These are phyloP conservation scores for Chondrus crispus DNA, from an alignment of 23 red algal genomes.

Conservation along the genomic window DNA sequence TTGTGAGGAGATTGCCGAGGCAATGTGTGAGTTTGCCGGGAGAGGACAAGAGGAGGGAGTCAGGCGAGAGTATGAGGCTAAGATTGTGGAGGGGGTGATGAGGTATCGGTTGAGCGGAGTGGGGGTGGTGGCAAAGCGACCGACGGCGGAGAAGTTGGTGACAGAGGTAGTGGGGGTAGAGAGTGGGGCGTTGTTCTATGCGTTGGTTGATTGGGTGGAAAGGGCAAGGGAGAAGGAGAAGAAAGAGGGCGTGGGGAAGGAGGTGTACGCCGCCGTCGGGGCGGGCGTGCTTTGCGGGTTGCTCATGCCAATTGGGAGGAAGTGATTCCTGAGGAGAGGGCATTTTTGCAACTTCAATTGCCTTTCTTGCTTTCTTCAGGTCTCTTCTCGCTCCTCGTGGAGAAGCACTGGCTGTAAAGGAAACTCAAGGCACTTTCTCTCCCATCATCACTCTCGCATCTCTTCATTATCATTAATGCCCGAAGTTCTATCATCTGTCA, in stretches of 20 bases:
- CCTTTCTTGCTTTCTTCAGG: no score
- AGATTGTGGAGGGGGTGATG: background rate
- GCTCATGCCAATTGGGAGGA: conserved; percentile 16
- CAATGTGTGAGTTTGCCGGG: background rate
- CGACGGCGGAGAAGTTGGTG: background rate
- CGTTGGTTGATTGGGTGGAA: background rate
- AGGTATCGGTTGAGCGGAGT: background rate
- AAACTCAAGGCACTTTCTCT: no score
- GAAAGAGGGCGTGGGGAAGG: background rate
- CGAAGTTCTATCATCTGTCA: no score
- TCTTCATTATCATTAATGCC: no score
- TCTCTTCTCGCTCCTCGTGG: no score
- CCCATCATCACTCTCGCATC: no score
- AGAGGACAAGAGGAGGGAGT: background rate
- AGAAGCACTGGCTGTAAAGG: no score
- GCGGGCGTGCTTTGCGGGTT: conserved; percentile 13
- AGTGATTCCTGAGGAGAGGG: no score
- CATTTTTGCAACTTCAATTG: no score
- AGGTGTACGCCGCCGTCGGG: conserved; percentile 37
- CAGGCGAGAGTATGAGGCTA: background rate
- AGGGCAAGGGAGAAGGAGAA: background rate
- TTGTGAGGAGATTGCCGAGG: background rate
- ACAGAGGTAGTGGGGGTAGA: background rate
- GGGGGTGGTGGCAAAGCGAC: background rate
- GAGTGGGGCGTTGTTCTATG: background rate